Base-by-base conservation (phyloP, 2,329 filamentous ascomycete species). In the Fusarium sp. region DNA sequence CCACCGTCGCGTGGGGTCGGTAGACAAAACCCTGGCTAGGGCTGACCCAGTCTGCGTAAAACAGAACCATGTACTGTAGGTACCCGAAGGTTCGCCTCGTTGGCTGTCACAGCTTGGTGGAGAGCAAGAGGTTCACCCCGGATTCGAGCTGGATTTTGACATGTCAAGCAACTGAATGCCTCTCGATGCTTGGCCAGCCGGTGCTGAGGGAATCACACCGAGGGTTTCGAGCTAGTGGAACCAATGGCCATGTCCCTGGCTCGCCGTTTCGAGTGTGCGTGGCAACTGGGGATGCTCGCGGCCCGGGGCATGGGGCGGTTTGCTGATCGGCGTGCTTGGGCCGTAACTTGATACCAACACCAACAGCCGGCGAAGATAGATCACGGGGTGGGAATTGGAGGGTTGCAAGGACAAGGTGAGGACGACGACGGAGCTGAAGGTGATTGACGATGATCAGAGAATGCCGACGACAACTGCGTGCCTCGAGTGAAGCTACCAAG, bases 51-150 rank as follows among this genome's bases (percentile, higher is more conserved):
- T 48, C 52, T 53, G 48, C 48, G 18, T 3, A 51, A 34, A n/a
- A 62, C 28, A 43, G 46, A 56, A 50, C 41, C 47, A 61, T 55
- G 44, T 27, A 43, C 64, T 73, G 71, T 71, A 74, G 69, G 66
- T 68, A 70, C 66, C 66, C 64, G 60, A 60, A 61, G 56, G 53
- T 47, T 62, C 52, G 56, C 52, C 65, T 66, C 50, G 61, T 40
- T 71, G 63, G 67, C 52, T 68, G 72, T 75, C 68, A 61, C 72
- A 75, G 64, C 50, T 72, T 65, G 61, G 70, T 70, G 72, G 72
- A 68, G 68, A 73, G 68, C 60, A 41, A 53, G 48, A 57, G 43
- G 53, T 64, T 61, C 71, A 73, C 68, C 72, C 72, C 72, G 36
- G 72, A 75, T 74, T 74, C 65, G 51, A 62, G 59, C 47, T 64